Percentiles rank a stretch among this genome's conserved stretches.
These are phyloP conservation scores for Aspergillus affinis DNA, from an alignment of 495 filamentous ascomycete genomes.

Conservation along the genomic window DNA sequence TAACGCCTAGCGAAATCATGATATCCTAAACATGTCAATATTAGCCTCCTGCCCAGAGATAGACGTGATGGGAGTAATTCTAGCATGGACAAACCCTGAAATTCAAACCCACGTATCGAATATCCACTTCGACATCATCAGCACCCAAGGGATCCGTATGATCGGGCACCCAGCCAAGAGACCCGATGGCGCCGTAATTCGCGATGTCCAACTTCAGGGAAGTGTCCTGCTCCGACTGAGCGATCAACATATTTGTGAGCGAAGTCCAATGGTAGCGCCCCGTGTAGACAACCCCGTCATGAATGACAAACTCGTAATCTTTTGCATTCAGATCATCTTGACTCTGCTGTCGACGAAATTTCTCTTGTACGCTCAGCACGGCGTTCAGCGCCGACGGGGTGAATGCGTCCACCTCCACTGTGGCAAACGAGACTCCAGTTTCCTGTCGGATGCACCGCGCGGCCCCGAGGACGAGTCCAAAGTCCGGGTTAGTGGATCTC, in stretches of 20 bases:
- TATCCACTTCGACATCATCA: slow-evolving; percentile 27
- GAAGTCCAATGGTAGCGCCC: slow-evolving; percentile 24
- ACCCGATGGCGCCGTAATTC: slow-evolving; percentile 19
- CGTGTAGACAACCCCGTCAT: slow-evolving; percentile 23
- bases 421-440: slow-evolving; percentile 37
- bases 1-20: slow-evolving; percentile 29
- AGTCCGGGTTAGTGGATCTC: slow-evolving; percentile 38
- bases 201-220: slow-evolving; percentile 12
- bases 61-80: background rate
- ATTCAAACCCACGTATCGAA: slow-evolving; percentile 34
- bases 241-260: slow-evolving; percentile 10
- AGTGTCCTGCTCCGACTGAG: background rate
- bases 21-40: slow-evolving; percentile 19
- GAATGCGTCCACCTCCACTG: slow-evolving; percentile 39
- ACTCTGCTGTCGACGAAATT: slow-evolving; percentile 15
- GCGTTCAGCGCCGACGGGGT: slow-evolving; percentile 6
- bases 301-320: slow-evolving; percentile 36
- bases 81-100: slow-evolving; percentile 19
- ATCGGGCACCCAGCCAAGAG: slow-evolving; percentile 20
- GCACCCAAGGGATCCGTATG: slow-evolving; percentile 2
- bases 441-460: slow-evolving; percentile 45
- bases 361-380: slow-evolving; percentile 22
- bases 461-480: slow-evolving; percentile 34
- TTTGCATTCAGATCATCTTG: slow-evolving; percentile 15
- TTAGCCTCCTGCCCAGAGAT: background rate